phyloP scores from a whole-genome alignment of 1,284 basidiomycete genomes.

The Puccinia sorghi region DNA sequence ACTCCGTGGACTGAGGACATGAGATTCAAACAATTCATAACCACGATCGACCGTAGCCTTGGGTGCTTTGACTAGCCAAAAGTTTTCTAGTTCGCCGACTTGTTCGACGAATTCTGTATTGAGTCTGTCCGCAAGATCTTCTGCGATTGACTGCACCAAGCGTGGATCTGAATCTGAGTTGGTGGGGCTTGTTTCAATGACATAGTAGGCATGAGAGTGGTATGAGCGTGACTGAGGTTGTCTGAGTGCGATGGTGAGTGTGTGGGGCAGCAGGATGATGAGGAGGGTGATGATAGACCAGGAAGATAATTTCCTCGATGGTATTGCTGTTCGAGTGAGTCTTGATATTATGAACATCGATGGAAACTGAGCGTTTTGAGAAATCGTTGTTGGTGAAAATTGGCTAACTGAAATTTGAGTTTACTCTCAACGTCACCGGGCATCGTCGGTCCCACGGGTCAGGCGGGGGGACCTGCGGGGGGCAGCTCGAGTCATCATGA shows the following conservation, averaged over 20 bases:
- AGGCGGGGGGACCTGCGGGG: too few relatives aligned
- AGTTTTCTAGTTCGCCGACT: slow-evolving; percentile 76
- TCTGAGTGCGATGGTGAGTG: slow-evolving; percentile 39
- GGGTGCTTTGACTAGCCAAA: slow-evolving; percentile 77
- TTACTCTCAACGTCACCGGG: too few relatives aligned
- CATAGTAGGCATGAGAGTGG: slow-evolving; percentile 84
- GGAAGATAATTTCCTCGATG: background rate
- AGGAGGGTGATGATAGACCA: slow-evolving; percentile 22
- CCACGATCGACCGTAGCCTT: slow-evolving; percentile 22
- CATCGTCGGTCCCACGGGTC: too few relatives aligned
- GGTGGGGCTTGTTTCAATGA: slow-evolving; percentile 71
- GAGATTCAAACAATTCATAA: slow-evolving; percentile 49
- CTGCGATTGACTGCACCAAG: slow-evolving; percentile 59
- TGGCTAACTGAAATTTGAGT: too few relatives aligned
- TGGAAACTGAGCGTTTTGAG: background rate
- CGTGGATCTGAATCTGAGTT: slow-evolving; percentile 58
- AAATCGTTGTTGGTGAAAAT: too few relatives aligned
- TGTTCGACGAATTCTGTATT: slow-evolving; percentile 83
- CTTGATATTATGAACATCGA: background rate
- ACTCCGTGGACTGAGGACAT: background rate
- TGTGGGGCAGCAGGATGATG: background rate
- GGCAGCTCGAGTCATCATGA: too few relatives aligned
- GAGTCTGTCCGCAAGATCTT: slow-evolving; percentile 64
- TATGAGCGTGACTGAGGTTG: slow-evolving; percentile 62
- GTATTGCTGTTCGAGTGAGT: background rate